Evolutionary conservation across 2,329 filamentous ascomycete genomes (phyloP).

Genomic region (Fusarium duplospermum): DNA sequence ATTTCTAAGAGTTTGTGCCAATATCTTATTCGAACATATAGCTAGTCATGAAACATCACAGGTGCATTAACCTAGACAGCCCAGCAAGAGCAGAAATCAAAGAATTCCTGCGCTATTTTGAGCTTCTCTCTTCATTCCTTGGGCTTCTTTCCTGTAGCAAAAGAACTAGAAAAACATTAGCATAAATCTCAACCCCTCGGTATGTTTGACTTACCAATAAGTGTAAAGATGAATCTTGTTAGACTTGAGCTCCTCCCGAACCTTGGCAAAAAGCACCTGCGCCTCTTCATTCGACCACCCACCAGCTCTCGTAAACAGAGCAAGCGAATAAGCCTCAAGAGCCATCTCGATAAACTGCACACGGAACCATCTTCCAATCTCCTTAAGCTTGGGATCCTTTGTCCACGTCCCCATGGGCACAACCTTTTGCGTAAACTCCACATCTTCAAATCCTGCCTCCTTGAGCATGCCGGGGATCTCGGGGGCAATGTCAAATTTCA

Average conservation of each 20-base stretch:
- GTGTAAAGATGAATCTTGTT: slow-evolving; percentile 43
- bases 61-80: not conserved
- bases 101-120: not conserved
- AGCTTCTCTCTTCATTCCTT: not conserved
- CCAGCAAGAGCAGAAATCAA: not conserved
- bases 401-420: slow-evolving; percentile 57
- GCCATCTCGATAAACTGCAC: slow-evolving; percentile 36
- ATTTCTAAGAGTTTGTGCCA: not conserved
- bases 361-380: slow-evolving; percentile 35
- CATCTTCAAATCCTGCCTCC: slow-evolving; percentile 46
- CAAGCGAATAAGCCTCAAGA: slow-evolving; percentile 37
- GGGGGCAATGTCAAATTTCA: slow-evolving; percentile 38
- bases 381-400: slow-evolving; percentile 54
- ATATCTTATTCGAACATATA: not conserved
- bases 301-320: slow-evolving; percentile 40
- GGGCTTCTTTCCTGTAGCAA: not conserved
- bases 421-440: slow-evolving; percentile 43
- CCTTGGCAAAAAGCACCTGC: slow-evolving; percentile 39
- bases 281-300: slow-evolving; percentile 39
- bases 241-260: slow-evolving; percentile 39
- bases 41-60: not conserved
- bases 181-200: not conserved
- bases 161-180: not conserved
- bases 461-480: slow-evolving; percentile 28
- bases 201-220: slow-evolving; percentile 24